Conservation (phyloP, 2,329 filamentous ascomycete species). For the Colletotrichum australisinense region DNA sequence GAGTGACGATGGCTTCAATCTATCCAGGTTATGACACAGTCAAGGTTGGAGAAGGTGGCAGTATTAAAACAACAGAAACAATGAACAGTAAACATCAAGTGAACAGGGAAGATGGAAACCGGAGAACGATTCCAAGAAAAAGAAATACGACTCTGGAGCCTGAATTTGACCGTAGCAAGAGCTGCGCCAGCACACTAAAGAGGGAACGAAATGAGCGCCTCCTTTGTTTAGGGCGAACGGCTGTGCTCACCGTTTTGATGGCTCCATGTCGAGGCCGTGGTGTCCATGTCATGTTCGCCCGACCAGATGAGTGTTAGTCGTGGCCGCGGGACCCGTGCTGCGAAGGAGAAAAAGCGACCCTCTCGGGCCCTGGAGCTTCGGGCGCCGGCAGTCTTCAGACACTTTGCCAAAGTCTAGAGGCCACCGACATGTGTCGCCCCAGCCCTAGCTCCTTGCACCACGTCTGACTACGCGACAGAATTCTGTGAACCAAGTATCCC, state of each 20-base stretch:
- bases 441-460: neutral
- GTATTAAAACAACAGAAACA: neutral
- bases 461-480: neutral
- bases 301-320: neutral
- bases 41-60: too few species aligned
- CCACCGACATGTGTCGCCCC: slow-evolving; percentile 2
- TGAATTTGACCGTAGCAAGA: neutral
- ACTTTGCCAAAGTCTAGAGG: slow-evolving; percentile 4
- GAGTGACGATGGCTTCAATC: too few species aligned
- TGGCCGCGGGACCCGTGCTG: slow-evolving; percentile 20
- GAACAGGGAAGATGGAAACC: neutral
- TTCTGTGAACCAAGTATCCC: neutral
- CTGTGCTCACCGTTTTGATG: slow-evolving; percentile 8
- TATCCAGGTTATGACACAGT: too few species aligned
- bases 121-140: neutral
- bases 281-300: neutral
- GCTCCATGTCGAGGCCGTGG: slow-evolving; percentile 14
- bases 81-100: neutral
- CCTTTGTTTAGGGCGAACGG: neutral
- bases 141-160: neutral
- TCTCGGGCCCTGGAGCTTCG: neutral
- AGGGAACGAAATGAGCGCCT: neutral
- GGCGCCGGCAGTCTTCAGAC: slow-evolving; percentile 11
- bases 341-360: neutral
- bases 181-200: neutral